Evolutionary conservation across 768 basidiomycete genomes (phyloP).

Genomic region (Kwoniella sp.): DNA sequence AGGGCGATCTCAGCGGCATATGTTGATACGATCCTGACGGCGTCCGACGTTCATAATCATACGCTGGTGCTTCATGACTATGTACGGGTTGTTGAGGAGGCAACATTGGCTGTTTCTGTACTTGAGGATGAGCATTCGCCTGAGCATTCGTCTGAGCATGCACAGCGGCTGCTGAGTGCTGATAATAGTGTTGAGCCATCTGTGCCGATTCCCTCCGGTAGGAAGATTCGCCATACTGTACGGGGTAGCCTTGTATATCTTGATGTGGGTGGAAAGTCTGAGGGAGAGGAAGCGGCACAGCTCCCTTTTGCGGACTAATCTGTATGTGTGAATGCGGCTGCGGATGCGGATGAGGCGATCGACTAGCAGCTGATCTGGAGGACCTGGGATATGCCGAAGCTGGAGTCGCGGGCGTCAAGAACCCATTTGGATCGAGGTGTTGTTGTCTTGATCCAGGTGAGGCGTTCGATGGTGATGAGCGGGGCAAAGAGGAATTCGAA

Average conservation of each 20-base stretch:
- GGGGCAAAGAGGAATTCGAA: slow-evolving; percentile 33
- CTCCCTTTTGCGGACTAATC: slow-evolving; percentile 19
- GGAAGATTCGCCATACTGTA: slow-evolving; percentile 22
- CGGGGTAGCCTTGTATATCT: slow-evolving; percentile 4
- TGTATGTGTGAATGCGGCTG: no score
- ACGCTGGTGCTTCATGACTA: slow-evolving; percentile 17
- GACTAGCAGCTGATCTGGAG: slow-evolving; percentile 25
- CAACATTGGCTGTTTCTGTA: slow-evolving; percentile 32
- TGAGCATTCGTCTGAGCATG: no score
- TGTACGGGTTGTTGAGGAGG: slow-evolving; percentile 37
- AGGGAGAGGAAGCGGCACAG: slow-evolving; percentile 13
- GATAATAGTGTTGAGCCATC: neutral
- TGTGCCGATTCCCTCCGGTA: slow-evolving; percentile 7
- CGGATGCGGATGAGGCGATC: slow-evolving; percentile 32
- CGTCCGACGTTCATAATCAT: slow-evolving; percentile 27
- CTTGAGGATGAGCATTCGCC: neutral
- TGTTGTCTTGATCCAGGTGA: slow-evolving; percentile 27
- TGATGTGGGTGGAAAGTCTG: neutral
- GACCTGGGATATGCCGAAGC: slow-evolving; percentile 20
- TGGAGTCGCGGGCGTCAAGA: slow-evolving; percentile 38
- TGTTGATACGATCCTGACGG: slow-evolving; percentile 22
- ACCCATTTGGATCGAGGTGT: slow-evolving; percentile 31
- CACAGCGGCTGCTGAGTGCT: neutral
- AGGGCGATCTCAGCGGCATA: slow-evolving; percentile 41
- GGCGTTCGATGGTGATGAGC: slow-evolving; percentile 30